These are phyloP conservation scores for Trichophyton simii DNA, from an alignment of 2,329 filamentous ascomycete species.

Conservation along the genomic window DNA sequence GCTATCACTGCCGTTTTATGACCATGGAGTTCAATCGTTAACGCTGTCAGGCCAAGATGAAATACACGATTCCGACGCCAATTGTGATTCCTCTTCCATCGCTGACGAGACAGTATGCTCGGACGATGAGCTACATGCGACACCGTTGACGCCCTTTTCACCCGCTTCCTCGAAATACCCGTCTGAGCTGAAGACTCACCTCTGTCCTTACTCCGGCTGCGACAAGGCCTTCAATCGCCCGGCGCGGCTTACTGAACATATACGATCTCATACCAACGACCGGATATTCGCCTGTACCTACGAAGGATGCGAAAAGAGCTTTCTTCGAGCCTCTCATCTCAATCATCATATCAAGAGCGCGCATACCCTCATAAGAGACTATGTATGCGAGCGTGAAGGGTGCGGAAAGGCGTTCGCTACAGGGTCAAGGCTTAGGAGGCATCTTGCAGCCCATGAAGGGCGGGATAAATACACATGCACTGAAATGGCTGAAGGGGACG, in stretches of 20 bases:
- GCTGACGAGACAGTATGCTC: not conserved
- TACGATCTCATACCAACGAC: constrained; percentile 75
- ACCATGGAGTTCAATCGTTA: not conserved
- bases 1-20: constrained; percentile 16
- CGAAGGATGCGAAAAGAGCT: constrained; percentile 64
- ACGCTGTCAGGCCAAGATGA: constrained; percentile 8
- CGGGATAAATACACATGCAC: constrained; percentile 64
- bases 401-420: constrained; percentile 77
- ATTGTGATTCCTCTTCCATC: not conserved
- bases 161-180: constrained; percentile 39
- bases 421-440: constrained; percentile 61
- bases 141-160: constrained; percentile 40
- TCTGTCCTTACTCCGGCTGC: constrained; percentile 63
- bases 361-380: constrained; percentile 58
- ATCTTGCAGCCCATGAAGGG: constrained; percentile 65
- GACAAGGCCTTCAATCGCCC: constrained; percentile 78
- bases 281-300: constrained; percentile 63
- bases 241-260: constrained; percentile 63
- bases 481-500: constrained; percentile 36
- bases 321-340: constrained; percentile 75
- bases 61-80: not conserved
- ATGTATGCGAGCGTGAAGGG: constrained; percentile 56
- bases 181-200: constrained; percentile 62
- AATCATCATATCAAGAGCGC: constrained; percentile 73
- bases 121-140: constrained; percentile 20